Evolutionary conservation across 2,329 filamentous ascomycete species (phyloP), one percentile per base, ranked within the genome.

Genomic region (Fusarium duplospermum): DNA sequence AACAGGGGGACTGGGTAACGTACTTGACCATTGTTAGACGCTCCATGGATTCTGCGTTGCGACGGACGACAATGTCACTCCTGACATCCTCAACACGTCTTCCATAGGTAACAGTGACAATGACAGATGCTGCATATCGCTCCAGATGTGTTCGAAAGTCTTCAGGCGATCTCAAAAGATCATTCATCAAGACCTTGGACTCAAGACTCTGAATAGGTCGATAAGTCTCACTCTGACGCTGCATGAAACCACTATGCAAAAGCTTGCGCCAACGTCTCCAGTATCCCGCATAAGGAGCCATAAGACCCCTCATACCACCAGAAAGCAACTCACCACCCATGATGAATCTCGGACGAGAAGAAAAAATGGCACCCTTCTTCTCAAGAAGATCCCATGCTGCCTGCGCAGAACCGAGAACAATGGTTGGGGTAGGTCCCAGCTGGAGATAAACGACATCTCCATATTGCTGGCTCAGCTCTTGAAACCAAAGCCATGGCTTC

Each of bases 331-430:
- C 84, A 2, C 83, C 82, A 29, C 85, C 85, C 80, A 86, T 84
- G 66, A 86, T 85, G 70, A 87, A 86, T 4, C 85, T 80, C 0
- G 85, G 85, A 0, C 85, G 80, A 0, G 84, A 86, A 0, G 85
- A 86, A 65, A 84, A 86, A 42, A 84, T 81, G 4, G 83, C 79
- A 2, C 85, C 84, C 6, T 82, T 81, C 63, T 83, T 84, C 71
- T 87, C 85, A 1, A 86, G 81, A 0, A 86, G 79, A 38, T 85
- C 84, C 82, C 83, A 85, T 1, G 84, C 84, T 2, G 83, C 83
- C 47, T 84, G 82, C 0, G 83, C 84, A 0, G 84, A 85, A 1
- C 84, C 84, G 2, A 86, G 77, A 9, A 86, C 75, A 60, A 86
- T 83, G 9, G 84, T 85, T 0, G 83, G 82, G 1, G 83, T 85